Evolutionary conservation across 2,329 filamentous ascomycete species (phyloP).

Genomic region (Ambrosiella xylebori): DNA sequence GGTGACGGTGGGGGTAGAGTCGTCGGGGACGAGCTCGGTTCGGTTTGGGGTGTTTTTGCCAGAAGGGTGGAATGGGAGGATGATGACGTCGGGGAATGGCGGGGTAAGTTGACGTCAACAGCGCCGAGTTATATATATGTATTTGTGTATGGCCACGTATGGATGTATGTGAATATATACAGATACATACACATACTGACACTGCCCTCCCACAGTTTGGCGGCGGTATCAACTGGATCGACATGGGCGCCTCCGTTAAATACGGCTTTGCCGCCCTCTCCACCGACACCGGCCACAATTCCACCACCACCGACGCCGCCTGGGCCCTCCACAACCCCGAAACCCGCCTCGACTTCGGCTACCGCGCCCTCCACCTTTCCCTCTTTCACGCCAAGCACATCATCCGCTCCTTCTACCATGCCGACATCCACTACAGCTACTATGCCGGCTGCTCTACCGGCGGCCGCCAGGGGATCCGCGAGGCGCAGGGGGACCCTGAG

Average conservation of each 20-base stretch:
- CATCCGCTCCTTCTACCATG: constrained; percentile 29
- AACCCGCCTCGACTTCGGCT: constrained; percentile 22
- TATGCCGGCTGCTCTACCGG: constrained; percentile 34
- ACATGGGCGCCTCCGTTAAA: constrained; percentile 15
- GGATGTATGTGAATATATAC: not conserved
- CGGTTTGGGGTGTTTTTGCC: constrained; percentile 21
- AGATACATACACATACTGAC: not conserved
- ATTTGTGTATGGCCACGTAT: not conserved
- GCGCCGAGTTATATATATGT: not conserved
- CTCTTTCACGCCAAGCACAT: constrained; percentile 30
- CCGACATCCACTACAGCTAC: constrained; percentile 21
- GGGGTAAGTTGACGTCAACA: constrained; percentile 13
- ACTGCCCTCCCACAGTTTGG: constrained; percentile 13
- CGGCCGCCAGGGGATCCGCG: constrained; percentile 33
- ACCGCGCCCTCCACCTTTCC: constrained; percentile 29
- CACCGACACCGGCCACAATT: constrained; percentile 28
- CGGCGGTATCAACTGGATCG: constrained; percentile 21
- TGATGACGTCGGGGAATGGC: constrained; percentile 20
- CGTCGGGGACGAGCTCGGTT: constrained; percentile 16
- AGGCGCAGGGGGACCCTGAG: constrained; percentile 28
- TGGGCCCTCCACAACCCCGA: constrained; percentile 26
- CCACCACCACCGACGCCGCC: constrained; percentile 17
- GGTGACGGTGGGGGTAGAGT: constrained; percentile 18
- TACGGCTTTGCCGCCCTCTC: constrained; percentile 26
- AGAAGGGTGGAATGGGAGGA: constrained; percentile 18